Percentiles rank a stretch among this genome's conserved stretches.
phyloP scores from a whole-genome alignment of 2,329 filamentous ascomycete genomes.

The Cladosporium velox region DNA sequence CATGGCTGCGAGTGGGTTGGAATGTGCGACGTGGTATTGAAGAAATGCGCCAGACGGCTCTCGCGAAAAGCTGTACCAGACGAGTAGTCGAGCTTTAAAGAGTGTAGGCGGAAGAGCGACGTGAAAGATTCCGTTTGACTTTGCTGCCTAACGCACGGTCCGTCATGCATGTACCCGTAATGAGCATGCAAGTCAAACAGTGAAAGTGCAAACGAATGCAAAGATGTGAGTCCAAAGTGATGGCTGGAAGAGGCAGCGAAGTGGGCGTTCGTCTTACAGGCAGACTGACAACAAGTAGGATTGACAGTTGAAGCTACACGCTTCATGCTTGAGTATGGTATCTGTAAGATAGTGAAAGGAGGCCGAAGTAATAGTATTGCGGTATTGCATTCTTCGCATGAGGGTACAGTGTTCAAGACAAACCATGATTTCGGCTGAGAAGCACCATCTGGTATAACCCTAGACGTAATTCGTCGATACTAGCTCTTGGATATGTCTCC shows the following conservation, averaged over 20 bases:
- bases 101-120: not conserved
- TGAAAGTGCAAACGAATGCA: constrained; percentile 2
- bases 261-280: not conserved
- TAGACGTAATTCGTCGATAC: not conserved
- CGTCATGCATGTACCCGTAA: not conserved
- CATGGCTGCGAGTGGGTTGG: too few relatives aligned
- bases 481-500: not conserved
- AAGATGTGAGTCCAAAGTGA: not conserved
- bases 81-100: too few relatives aligned
- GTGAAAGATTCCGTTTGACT: not conserved
- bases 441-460: too few relatives aligned
- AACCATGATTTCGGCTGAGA: too few relatives aligned
- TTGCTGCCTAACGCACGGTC: constrained; percentile 7
- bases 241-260: not conserved
- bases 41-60: too few relatives aligned
- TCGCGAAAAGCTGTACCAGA: too few relatives aligned
- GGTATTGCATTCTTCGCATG: not conserved
- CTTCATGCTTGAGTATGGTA: not conserved
- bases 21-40: too few relatives aligned
- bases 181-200: not conserved
- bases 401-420: not conserved
- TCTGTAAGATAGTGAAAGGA: not conserved
- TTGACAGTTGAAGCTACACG: not conserved
- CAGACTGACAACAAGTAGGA: too few relatives aligned
- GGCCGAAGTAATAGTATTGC: too few relatives aligned